These are phyloP conservation scores for Cyanodermella asteris DNA, from an alignment of 2,329 filamentous ascomycete species.

Conservation along the genomic window DNA sequence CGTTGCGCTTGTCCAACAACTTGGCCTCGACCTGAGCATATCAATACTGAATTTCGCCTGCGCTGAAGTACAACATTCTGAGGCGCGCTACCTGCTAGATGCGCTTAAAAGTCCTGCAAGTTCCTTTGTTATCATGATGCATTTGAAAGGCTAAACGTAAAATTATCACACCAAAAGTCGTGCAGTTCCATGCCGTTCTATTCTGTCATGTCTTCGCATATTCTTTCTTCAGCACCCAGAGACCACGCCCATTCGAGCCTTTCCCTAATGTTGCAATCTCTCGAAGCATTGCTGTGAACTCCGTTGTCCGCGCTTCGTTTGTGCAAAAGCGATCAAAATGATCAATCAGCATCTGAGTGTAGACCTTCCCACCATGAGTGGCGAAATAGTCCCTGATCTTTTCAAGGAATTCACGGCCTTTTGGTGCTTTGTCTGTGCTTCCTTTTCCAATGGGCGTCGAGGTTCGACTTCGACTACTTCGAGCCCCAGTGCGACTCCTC, in stretches of 20 bases:
- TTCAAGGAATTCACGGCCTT: conserved; percentile 40
- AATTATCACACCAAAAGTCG: too few species aligned
- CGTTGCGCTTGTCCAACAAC: too few species aligned
- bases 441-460: conserved; percentile 23
- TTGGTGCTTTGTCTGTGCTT: conserved; percentile 16
- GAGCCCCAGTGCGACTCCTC: conserved; percentile 34
- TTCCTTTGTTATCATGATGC: too few species aligned
- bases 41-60: too few species aligned
- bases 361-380: conserved; percentile 54
- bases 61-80: too few species aligned
- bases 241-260: conserved; percentile 26
- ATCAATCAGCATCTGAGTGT: conserved; percentile 69
- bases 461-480: conserved; percentile 4
- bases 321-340: conserved; percentile 70
- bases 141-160: too few species aligned
- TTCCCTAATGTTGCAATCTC: conserved; percentile 50
- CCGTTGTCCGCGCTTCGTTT: conserved; percentile 43
- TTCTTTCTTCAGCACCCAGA: conserved; percentile 39
- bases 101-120: too few species aligned
- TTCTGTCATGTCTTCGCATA: too few species aligned
- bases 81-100: too few species aligned
- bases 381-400: conserved; percentile 63
- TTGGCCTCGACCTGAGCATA: too few species aligned
- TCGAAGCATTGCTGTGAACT: conserved; percentile 66
- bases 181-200: too few species aligned